Evolutionary conservation across 305 asterid genomes (phyloP), one percentile per base, ranked within the genome.

Genomic region (Stenogyne calaminthoides): DNA sequence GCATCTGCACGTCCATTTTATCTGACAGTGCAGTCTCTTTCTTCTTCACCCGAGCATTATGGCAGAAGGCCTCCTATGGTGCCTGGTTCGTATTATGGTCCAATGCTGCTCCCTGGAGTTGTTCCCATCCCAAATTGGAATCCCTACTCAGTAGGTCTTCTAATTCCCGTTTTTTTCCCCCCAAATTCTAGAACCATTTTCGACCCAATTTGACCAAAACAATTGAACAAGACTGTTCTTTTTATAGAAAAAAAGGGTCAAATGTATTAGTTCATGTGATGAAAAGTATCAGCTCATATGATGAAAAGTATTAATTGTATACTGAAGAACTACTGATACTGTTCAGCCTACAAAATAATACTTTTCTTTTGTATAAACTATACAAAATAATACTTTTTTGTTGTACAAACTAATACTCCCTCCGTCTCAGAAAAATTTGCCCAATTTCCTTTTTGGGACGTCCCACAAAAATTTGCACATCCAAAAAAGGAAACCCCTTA

Each of bases 1-100:
- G 92, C 89, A 72, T 67, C 97, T 91, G 97, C 95, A 82, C 96
- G 89, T 81, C 92, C 97, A 70, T 89, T 89, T 91, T 93, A 93
- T 91, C 95, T 95, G 74, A 84, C 93, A 1, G 84, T 82, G 96
- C 96, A 85, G 89, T 76, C 92, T 80, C 84, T 85, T 76, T 80
- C 96, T 59, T 81, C 93, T 79, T 77, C 93, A 59, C 83, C 86
- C 22, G 93, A 90, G 82, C 89, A 86, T 64, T 81, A 82, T 74
- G 84, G 69, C 70, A 83, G 74, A 69, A 93, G 96, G 85, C 89
- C 97, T 74, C 93, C 97, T 10, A 46, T 91, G 69, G 55, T 92
- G 80, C 86, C 96, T 40, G 89, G 93, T 54, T 87, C 96, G 10
- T 90, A 86, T 58, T 91, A 93, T 75, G 95, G 95, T 76, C 90